Evolutionary conservation across 352 stramenopile genomes (phyloP), one percentile per base, ranked within the genome.

Genomic region (Phytophthora vignae): DNA sequence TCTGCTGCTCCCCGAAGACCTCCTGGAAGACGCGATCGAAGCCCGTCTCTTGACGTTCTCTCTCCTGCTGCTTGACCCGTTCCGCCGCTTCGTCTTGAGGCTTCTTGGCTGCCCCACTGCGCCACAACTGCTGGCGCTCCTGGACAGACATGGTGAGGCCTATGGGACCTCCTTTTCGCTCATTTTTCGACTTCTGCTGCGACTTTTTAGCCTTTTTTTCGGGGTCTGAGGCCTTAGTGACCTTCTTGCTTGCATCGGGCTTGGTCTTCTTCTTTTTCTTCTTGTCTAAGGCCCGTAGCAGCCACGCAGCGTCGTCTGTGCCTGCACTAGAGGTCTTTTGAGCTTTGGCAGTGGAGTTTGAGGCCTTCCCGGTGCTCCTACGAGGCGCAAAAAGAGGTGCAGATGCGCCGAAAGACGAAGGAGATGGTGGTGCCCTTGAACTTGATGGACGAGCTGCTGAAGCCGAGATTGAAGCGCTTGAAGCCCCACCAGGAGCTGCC

Each of bases 11-110:
- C 1, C 71, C 65, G 48, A 90, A 88, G 9, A 87, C 64, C 25
- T 90, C 81, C 21, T 84, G 69, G 60, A 87, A 90, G 12, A 86
- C 82, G 11, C 76, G 63, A 19, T 88, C 82, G 14, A 90, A 90
- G n/a, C 72, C 63, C 29, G 61, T 76, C 31, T 87, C 77, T 52
- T 78, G 77, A 7, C 55, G 77, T 49, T 77, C 73, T 65, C 68
- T 68, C 58, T 76, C 54, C 42, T 82, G 69, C 33, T 84, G 64
- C 11, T 76, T 79, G 15, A 57, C 54, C 19, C 15, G 42, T 40
- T 63, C 61, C 48, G 59, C 40, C 8, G 50, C 64, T 19, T 78
- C 64, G 10, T 75, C 53, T 14, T 61, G 53, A 36, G 33, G 36
- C 55, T 73, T 79, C 40, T 71, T 81, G 5, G 25, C 17, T 44